These are phyloP conservation scores for Xylariaceae sp. DNA, from an alignment of 2,329 filamentous ascomycete genomes.

Conservation along the genomic window DNA sequence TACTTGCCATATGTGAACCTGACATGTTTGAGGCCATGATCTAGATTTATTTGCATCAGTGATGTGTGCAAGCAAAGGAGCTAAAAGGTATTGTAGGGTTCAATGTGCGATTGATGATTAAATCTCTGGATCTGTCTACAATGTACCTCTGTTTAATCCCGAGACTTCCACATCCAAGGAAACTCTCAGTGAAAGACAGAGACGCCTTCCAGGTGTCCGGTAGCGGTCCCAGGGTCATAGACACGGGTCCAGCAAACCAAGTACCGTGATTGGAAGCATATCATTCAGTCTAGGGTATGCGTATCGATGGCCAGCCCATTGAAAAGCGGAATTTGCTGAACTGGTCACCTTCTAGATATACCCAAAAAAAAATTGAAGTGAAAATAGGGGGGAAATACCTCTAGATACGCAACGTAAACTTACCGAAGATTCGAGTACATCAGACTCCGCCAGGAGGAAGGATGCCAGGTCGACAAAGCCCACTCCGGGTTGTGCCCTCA, in stretches of 20 bases:
- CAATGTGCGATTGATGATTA: too few species aligned
- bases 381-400: too few species aligned
- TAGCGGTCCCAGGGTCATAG: conserved; percentile 32
- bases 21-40: conserved; percentile 4
- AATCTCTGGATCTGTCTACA: conserved; percentile 12
- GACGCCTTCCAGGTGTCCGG: conserved; percentile 29
- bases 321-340: conserved; percentile 37
- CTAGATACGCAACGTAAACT: too few species aligned
- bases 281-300: conserved; percentile 55
- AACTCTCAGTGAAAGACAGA: conserved; percentile 42
- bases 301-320: conserved; percentile 63
- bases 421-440: conserved; percentile 51
- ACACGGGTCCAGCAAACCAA: conserved; percentile 16
- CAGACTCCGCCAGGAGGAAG: conserved; percentile 62
- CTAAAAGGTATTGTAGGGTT: not conserved
- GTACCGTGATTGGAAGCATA: conserved; percentile 30
- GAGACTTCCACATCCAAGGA: conserved; percentile 42
- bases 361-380: conserved; percentile 29
- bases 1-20: not conserved
- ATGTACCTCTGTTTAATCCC: conserved; percentile 37
- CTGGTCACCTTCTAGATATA: conserved; percentile 61
- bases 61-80: not conserved
- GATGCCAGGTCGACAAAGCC: conserved; percentile 79
- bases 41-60: conserved; percentile 9
- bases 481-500: conserved; percentile 58